A percentile compares a stretch with the other conserved stretches of the same genome.
Conservation (phyloP, 208 protist genomes). For the Angomonas ambiguus region DNA sequence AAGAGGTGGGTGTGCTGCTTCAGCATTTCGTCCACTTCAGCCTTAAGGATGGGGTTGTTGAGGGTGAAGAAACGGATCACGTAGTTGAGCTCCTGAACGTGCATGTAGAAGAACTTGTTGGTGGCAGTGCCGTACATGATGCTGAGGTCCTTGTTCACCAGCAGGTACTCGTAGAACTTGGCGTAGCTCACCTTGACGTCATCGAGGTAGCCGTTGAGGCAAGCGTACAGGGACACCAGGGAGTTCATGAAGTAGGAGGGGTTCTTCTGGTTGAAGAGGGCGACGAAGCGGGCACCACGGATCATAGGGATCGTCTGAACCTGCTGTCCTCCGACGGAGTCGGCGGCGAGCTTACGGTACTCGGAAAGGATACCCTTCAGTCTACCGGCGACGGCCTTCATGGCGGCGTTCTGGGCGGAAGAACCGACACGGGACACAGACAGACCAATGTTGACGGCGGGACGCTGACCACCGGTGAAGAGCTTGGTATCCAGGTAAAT, state of each 20-base stretch:
- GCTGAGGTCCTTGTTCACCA: slow-evolving; percentile 80
- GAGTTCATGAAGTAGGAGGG: slow-evolving; percentile 83
- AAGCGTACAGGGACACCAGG: slow-evolving; percentile 76
- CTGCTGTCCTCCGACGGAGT: slow-evolving; percentile 68
- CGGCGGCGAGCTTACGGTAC: slow-evolving; percentile 91
- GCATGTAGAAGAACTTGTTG: slow-evolving; percentile 91
- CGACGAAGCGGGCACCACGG: slow-evolving; percentile 73
- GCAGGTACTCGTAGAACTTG: slow-evolving; percentile 88
- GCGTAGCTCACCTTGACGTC: slow-evolving; percentile 84
- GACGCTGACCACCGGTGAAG: slow-evolving; percentile 91
- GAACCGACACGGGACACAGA: slow-evolving; percentile 94
- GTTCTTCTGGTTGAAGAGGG: slow-evolving; percentile 86
- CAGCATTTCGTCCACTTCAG: slow-evolving; percentile 78
- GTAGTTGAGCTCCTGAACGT: slow-evolving; percentile 77
- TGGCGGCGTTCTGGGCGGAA: slow-evolving; percentile 89
- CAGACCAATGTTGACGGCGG: slow-evolving; percentile 93
- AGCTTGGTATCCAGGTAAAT: slow-evolving; percentile 94
- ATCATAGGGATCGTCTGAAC: slow-evolving; percentile 81
- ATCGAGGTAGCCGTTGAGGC: slow-evolving; percentile 80
- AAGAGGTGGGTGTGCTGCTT: slow-evolving; percentile 83
- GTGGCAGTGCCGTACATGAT: slow-evolving; percentile 80
- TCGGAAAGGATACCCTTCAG: slow-evolving; percentile 92
- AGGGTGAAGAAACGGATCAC: slow-evolving; percentile 81
- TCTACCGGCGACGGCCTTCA: slow-evolving; percentile 90
- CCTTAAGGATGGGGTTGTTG: slow-evolving; percentile 67